A percentile compares a stretch with the other conserved stretches of the same genome.
phyloP scores from a whole-genome alignment of 2,329 filamentous ascomycete genomes.

The Pseudocercospora eumusae region DNA sequence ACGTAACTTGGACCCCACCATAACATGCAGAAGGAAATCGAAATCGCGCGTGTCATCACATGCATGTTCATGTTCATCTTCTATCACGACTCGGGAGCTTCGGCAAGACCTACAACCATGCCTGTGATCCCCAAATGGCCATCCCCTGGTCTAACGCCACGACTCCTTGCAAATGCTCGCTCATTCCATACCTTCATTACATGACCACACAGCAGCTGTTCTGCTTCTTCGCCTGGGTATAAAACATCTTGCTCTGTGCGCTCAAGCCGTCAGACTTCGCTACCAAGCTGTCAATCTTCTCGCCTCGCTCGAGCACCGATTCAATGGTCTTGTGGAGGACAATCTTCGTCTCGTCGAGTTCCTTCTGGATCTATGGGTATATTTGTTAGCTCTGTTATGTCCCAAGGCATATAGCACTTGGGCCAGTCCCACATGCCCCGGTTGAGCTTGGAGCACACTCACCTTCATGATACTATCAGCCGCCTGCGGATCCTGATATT shows the following conservation, averaged over 20 bases:
- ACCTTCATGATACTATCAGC: conserved; percentile 74
- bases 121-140: background rate
- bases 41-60: background rate
- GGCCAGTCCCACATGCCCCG: no score
- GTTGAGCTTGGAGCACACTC: no score
- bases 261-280: conserved; percentile 90
- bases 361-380: conserved; percentile 74
- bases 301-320: conserved; percentile 83
- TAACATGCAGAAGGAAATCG: background rate
- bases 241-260: conserved; percentile 96
- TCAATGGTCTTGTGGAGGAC: conserved; percentile 96
- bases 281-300: conserved; percentile 94
- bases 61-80: background rate
- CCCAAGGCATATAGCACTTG: no score
- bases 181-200: conserved; percentile 39
- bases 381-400: conserved; percentile 47
- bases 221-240: conserved; percentile 68
- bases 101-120: background rate
- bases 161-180: conserved; percentile 20
- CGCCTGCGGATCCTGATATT: conserved; percentile 84
- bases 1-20: background rate
- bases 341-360: conserved; percentile 97
- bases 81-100: background rate
- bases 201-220: conserved; percentile 62
- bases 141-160: background rate